These are phyloP conservation scores for Alternaria brassicicola DNA, from an alignment of 2,329 filamentous ascomycete genomes.

Conservation along the genomic window DNA sequence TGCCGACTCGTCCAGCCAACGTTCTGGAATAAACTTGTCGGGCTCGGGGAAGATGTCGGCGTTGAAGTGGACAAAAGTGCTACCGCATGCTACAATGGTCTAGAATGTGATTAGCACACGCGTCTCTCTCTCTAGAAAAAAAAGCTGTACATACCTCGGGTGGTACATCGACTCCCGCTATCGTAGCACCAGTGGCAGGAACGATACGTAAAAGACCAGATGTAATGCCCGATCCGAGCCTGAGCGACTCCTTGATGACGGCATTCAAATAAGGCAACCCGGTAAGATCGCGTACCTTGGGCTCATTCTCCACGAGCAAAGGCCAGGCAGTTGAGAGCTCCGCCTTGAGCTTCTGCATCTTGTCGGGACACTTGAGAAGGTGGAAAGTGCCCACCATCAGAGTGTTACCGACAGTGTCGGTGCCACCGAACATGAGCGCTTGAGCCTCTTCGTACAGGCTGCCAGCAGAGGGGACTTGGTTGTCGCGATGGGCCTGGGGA, in stretches of 20 bases:
- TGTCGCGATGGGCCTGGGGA: constrained; percentile 39
- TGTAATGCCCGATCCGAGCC: constrained; percentile 45
- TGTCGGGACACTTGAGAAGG: constrained; percentile 45
- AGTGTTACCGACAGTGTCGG: constrained; percentile 53
- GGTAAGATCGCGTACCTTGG: constrained; percentile 45
- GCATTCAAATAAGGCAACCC: constrained; percentile 44
- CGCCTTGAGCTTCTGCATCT: constrained; percentile 44
- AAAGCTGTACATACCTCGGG: constrained; percentile 22
- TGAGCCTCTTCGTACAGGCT: constrained; percentile 55
- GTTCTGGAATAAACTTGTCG: constrained; percentile 38
- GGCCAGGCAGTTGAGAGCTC: constrained; percentile 52
- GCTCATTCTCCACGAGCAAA: constrained; percentile 29
- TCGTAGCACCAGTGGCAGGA: constrained; percentile 28
- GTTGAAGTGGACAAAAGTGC: constrained; percentile 45
- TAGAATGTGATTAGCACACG: constrained; percentile 3
- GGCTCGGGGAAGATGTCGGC: constrained; percentile 40
- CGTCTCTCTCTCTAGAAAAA: neutral
- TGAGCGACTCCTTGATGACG: constrained; percentile 51
- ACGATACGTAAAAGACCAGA: constrained; percentile 34
- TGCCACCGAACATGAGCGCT: constrained; percentile 55
- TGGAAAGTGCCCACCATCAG: constrained; percentile 52
- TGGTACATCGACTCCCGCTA: constrained; percentile 27
- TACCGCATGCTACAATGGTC: constrained; percentile 39
- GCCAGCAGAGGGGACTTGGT: constrained; percentile 37
- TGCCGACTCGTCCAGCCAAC: constrained; percentile 35